phyloP scores from a whole-genome alignment of 257 asterid species.

The Nicotiana noctiflora region DNA sequence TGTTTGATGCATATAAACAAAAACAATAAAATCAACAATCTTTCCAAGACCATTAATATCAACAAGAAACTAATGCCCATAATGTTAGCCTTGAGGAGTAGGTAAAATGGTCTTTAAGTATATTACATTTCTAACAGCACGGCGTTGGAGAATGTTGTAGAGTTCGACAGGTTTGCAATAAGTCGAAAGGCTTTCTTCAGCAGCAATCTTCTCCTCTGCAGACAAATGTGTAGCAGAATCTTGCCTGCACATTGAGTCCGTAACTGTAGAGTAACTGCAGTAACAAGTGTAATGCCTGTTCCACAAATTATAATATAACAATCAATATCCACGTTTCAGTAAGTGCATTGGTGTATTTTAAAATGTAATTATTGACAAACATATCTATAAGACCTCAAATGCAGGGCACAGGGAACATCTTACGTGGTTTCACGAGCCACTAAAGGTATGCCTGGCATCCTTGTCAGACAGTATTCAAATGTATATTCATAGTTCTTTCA shows the following conservation, averaged over 20 bases:
- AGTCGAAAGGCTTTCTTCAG: conserved; percentile 86
- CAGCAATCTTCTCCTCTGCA: conserved; percentile 84
- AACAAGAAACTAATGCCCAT: neutral
- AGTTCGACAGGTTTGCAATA: conserved; percentile 97
- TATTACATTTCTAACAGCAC: conserved; percentile 66
- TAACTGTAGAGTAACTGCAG: conserved; percentile 77
- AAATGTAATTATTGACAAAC: conserved; percentile 16
- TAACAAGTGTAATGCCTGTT: conserved; percentile 63
- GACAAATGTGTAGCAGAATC: conserved; percentile 81
- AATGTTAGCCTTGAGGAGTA: neutral
- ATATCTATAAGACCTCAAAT: conserved; percentile 13
- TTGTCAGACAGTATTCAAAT: conserved; percentile 28
- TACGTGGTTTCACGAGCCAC: conserved; percentile 82
- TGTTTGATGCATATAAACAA: neutral
- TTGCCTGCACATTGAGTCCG: conserved; percentile 91
- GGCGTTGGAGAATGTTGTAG: conserved; percentile 92
- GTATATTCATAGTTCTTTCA: conserved; percentile 30
- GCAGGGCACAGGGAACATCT: conserved; percentile 28
- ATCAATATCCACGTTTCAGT: conserved; percentile 21
- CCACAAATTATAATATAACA: conserved; percentile 33
- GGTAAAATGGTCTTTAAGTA: neutral
- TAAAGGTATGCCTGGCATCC: conserved; percentile 94
- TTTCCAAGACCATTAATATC: neutral
- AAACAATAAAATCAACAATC: neutral
- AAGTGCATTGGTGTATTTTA: conserved; percentile 19